Base-by-base conservation (phyloP, 495 filamentous ascomycete species). In the Parmelia sp. region DNA sequence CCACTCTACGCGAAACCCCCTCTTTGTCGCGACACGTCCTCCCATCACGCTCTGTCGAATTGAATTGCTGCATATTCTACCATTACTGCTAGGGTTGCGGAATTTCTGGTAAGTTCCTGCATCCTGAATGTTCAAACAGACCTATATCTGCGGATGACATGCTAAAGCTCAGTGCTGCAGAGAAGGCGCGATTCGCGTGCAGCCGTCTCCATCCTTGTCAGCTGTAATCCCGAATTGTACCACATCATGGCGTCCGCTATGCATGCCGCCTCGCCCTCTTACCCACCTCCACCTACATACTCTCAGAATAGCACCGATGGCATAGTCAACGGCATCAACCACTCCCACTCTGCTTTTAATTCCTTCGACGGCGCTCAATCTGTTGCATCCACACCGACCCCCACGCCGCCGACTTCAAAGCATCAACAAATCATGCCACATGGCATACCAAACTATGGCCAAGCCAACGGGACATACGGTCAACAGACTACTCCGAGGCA, bases 311-410 rank as follows among this genome's bases (percentile, higher is more conserved):
- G 73, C 65, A 75, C 71, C 58, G 76, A 75, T 37, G 77, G 75
- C 35, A 64, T 70, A 56, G 60, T 63, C n/a, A 77, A 79, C 70
- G 76, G 77, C 59, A 72, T 76, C 62, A 74, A 44, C 72, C 66
- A 70, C 65, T 77, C 79, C 33, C 76, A 78, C 64, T 75, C 76
- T 62, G 74, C 78, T 70, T 72, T 82, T 70, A 78, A 77, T 47
- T 82, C 80, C 27, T 78, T 84, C 60, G 77, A 80, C 68, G 76
- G 74, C 66, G 76, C 79, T 53, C 79, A 81, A 71, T 79, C 82
- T 63, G 71, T 82, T 61, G 74, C 76, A 23, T 80, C 79, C 29
- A 84, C 82, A n/a, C 82, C 80, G 64, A 77, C 80, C 67, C 80
- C 78, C 59, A 83, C 79, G 42, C 81, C 82, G 59, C 76, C 82